Base-by-base conservation (phyloP, 768 basidiomycete genomes). In the Lactarius trivialis region DNA sequence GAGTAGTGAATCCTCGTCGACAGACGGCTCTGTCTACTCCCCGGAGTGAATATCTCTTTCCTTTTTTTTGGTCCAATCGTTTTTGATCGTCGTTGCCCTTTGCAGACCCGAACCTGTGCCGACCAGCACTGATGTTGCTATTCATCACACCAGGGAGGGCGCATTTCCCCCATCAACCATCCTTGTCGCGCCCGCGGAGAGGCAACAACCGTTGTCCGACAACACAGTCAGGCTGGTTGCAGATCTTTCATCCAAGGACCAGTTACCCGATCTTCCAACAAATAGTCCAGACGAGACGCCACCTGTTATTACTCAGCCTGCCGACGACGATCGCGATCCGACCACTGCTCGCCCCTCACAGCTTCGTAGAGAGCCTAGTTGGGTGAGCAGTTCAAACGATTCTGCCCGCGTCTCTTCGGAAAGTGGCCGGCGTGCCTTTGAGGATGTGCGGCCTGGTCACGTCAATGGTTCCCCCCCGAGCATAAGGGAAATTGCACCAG, bases 161-260 rank as follows among this genome's bases (percentile, higher is more conserved):
- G 89, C 88, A 7, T 86, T 85, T 68, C 75, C 82, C 55, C 82
- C 82, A 0, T 82, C 78, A 45, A 71, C 73, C 57, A 56, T 71
- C 66, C 69, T 62, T 7, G 43, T 61, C 33, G 55, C 63, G 17
- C 67, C 68, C 1, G 55, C 56, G 21, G 60, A 65, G 19, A 56
- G 54, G 37, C 39, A 39, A 1, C 43, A 58, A 30, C 48, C 58
- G 17, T 41, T 41, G 12, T 24, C 62, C 24, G 56, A 54, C 17
- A 28, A 41, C 39, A 24, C 64, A 7, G 50, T 43, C 1, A 41
- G 21, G 17, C 59, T 45, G 7, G 60, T 66, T 14, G 63, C 67
- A 1, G 59, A 68, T 48, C 63, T 26, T 15, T 58, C 53, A 33
- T 54, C 21, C 19, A 64, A 66, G 30, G 56, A 55, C 11, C 51